Percentiles rank a stretch among this genome's conserved stretches.
These are phyloP conservation scores for Dipodascopsis uninucleata DNA, from an alignment of 805 yeast genomes.

Conservation along the genomic window DNA sequence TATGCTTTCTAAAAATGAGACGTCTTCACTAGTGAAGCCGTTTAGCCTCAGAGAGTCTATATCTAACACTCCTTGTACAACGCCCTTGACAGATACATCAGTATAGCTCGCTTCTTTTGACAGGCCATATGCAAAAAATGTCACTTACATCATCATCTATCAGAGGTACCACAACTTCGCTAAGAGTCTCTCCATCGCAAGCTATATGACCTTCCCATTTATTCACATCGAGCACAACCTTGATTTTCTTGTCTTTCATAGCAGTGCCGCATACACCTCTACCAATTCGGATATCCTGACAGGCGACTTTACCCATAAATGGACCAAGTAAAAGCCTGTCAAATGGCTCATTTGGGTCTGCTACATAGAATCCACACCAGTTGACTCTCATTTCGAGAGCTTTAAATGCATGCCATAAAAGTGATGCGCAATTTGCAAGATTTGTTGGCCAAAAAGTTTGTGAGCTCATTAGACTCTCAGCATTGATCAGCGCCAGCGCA, in stretches of 20 bases:
- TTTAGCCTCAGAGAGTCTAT: constrained; percentile 65
- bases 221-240: constrained; percentile 73
- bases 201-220: constrained; percentile 91
- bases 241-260: constrained; percentile 56
- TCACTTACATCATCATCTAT: too few species aligned
- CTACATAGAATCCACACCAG: constrained; percentile 91
- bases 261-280: constrained; percentile 92
- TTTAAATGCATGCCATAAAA: constrained; percentile 83
- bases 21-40: constrained; percentile 69
- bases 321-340: constrained; percentile 71
- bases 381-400: constrained; percentile 57
- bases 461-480: constrained; percentile 58
- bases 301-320: constrained; percentile 94
- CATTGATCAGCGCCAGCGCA: constrained; percentile 55
- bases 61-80: constrained; percentile 73
- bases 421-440: constrained; percentile 77
- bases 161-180: constrained; percentile 91
- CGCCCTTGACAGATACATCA: too few species aligned
- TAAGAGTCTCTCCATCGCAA: constrained; percentile 90
- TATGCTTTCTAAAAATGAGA: constrained; percentile 54
- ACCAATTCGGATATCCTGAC: constrained; percentile 76
- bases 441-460: constrained; percentile 86
- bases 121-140: too few species aligned
- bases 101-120: too few species aligned
- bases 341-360: constrained; percentile 37